Percentiles rank a stretch among this genome's conserved stretches.
Evolutionary conservation across 2,329 filamentous ascomycete species (phyloP).

Genomic region (Byssothecium circinans): DNA sequence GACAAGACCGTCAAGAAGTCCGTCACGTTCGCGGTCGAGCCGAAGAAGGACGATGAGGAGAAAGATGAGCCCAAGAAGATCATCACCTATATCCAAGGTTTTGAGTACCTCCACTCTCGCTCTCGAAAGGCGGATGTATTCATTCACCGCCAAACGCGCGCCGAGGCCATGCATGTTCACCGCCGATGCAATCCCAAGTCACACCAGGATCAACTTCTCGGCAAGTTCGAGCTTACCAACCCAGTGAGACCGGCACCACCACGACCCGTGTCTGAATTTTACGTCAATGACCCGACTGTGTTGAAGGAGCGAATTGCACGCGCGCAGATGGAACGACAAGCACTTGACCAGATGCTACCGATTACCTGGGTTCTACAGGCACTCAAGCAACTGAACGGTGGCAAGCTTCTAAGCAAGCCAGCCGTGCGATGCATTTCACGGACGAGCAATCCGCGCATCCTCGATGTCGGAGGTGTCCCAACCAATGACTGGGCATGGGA

Average conservation of each 20-base stretch:
- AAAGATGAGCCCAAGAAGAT: slow-evolving; percentile 51
- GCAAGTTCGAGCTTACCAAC: slow-evolving; percentile 75
- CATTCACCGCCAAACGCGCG: slow-evolving; percentile 79
- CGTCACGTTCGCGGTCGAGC: slow-evolving; percentile 67
- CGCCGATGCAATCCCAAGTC: slow-evolving; percentile 71
- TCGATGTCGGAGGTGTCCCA: slow-evolving; percentile 84
- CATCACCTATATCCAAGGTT: slow-evolving; percentile 85
- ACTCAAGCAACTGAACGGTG: slow-evolving; percentile 61
- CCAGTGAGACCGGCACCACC: slow-evolving; percentile 47
- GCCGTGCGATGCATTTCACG: slow-evolving; percentile 50
- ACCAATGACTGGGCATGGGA: slow-evolving; percentile 97
- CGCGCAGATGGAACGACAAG: slow-evolving; percentile 77
- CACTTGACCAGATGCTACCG: slow-evolving; percentile 68
- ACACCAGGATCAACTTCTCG: slow-evolving; percentile 79
- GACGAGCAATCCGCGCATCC: slow-evolving; percentile 67
- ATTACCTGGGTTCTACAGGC: slow-evolving; percentile 66
- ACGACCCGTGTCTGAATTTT: slow-evolving; percentile 51
- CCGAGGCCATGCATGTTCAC: slow-evolving; percentile 83
- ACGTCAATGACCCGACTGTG: slow-evolving; percentile 59
- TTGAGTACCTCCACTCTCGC: slow-evolving; percentile 71
- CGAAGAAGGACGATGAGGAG: slow-evolving; percentile 27
- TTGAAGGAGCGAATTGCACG: slow-evolving; percentile 58
- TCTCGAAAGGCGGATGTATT: slow-evolving; percentile 74
- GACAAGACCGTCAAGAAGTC: slow-evolving; percentile 65
- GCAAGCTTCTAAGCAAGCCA: slow-evolving; percentile 59